Evolutionary conservation across 2,329 filamentous ascomycete species (phyloP), one percentile per base, ranked within the genome.

Genomic region (Pestalotiopsis sp.): DNA sequence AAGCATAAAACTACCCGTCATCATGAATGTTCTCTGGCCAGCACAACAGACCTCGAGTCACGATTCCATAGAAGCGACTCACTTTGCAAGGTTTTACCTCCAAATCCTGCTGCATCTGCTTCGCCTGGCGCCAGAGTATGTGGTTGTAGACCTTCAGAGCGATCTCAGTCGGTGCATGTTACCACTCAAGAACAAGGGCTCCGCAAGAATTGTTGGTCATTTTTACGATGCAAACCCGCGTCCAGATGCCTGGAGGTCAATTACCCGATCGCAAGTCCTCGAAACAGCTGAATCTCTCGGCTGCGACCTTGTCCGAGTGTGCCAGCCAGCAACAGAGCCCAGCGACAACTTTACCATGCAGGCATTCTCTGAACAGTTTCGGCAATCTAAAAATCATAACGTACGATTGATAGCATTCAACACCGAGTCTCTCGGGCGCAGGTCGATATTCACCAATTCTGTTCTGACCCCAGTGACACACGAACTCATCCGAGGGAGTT

Each of bases 401-500:
- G 27, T 64, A 7, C 38, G 17, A n/a, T 17, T 64, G 7, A 64
- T 64, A 41, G 62, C 62, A 39, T 64, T 41, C 62, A 64, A 64
- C 23, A 64, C 62, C n/a, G 62, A 39, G 11, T 13, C 17, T 49
- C 41, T 64, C 4, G 62, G 62, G 4, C 62, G 62, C 7, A 64
- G 17, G 62, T 64, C 62, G 17, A 11, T 23, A 5, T 31, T 64
- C 3, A n/a, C 27, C 20, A 64, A 64, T 31, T n/a, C 31, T 12
- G 41, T 64, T 52, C 27, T 64, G n/a, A 64, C 62, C 9, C 62
- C 62, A 31, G 62, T 64, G n/a, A 64, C 41, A 49, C 41, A 45
- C 41, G 17, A 36, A 25, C 62, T 49, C 7, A 4, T 64, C 23
- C 38, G 23, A 5, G 23, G 23, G 12, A 23, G 20, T 27, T 13